These are phyloP conservation scores for Arbutus unedo DNA, from an alignment of 148 eudicot species.

Conservation along the genomic window DNA sequence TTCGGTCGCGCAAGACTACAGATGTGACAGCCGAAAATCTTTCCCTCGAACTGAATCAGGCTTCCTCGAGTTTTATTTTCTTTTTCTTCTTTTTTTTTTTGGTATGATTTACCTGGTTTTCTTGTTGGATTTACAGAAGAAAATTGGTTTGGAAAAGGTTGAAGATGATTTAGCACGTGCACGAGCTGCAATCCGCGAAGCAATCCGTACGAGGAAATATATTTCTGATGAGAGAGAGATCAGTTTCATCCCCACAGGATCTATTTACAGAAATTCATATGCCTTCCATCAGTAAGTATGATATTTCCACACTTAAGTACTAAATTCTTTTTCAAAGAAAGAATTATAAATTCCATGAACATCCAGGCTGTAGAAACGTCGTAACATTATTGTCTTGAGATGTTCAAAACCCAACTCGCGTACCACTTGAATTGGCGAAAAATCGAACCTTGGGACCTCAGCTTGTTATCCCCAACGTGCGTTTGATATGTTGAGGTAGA, in stretches of 20 bases:
- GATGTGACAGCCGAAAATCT: no score
- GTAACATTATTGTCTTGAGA: no score
- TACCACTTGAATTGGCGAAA: no score
- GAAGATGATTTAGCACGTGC: conserved; percentile 16
- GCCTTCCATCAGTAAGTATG: conserved; percentile 21
- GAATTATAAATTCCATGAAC: neutral
- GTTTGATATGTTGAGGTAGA: no score
- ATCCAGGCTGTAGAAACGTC: no score
- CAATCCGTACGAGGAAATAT: neutral
- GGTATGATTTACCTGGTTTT: neutral
- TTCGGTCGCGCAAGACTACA: no score
- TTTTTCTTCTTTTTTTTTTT: neutral
- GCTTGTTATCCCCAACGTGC: no score
- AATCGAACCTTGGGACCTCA: no score
- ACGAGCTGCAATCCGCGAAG: conserved; percentile 1
- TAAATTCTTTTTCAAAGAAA: neutral
- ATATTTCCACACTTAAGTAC: no score
- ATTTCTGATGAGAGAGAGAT: neutral
- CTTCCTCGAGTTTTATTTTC: no score
- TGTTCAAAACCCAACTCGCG: no score
- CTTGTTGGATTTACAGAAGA: neutral
- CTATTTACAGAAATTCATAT: conserved; percentile 19
- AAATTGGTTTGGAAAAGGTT: neutral
- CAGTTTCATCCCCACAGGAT: conserved; percentile 9
- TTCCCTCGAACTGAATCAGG: no score